phyloP scores from a whole-genome alignment of 2,329 filamentous ascomycete species.

The Gliomastix tumulicola region DNA sequence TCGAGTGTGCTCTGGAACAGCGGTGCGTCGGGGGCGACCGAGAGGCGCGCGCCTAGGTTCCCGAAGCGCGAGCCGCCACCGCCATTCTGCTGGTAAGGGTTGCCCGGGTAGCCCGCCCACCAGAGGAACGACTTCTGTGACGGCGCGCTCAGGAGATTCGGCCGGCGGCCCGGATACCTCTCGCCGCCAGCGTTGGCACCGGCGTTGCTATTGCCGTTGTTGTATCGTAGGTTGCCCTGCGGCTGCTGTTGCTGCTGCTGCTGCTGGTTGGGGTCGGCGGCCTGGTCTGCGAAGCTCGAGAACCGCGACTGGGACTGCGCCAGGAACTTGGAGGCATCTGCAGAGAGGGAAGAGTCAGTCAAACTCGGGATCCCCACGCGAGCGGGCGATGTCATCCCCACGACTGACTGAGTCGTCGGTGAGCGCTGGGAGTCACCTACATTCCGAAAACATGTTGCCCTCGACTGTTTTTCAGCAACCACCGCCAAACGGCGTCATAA shows the following conservation, averaged over 20 bases:
- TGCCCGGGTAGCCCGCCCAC: slow-evolving; percentile 43
- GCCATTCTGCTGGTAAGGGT: slow-evolving; percentile 77
- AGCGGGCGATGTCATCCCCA: too few relatives aligned
- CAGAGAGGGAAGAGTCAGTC: not conserved
- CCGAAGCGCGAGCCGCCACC: slow-evolving; percentile 67
- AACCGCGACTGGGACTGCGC: slow-evolving; percentile 93
- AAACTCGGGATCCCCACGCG: too few relatives aligned
- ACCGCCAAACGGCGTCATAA: too few relatives aligned
- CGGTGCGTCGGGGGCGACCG: slow-evolving; percentile 70
- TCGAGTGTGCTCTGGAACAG: slow-evolving; percentile 91
- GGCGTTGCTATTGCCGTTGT: not conserved
- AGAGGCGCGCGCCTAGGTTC: slow-evolving; percentile 64
- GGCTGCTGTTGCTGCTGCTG: not conserved
- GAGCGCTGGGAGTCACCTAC: too few relatives aligned
- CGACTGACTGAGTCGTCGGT: too few relatives aligned
- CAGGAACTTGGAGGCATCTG: slow-evolving; percentile 94
- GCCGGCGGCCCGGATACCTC: not conserved
- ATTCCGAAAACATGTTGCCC: slow-evolving; percentile 13
- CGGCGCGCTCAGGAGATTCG: slow-evolving; percentile 26
- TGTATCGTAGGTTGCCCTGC: slow-evolving; percentile 2
- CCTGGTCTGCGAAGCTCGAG: slow-evolving; percentile 57
- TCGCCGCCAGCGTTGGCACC: not conserved
- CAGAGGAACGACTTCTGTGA: slow-evolving; percentile 34
- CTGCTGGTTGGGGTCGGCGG: slow-evolving; percentile 13
- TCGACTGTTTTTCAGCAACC: slow-evolving; percentile 6